Base-by-base conservation (phyloP, 768 basidiomycete genomes). In the Tulasnella sp. region DNA sequence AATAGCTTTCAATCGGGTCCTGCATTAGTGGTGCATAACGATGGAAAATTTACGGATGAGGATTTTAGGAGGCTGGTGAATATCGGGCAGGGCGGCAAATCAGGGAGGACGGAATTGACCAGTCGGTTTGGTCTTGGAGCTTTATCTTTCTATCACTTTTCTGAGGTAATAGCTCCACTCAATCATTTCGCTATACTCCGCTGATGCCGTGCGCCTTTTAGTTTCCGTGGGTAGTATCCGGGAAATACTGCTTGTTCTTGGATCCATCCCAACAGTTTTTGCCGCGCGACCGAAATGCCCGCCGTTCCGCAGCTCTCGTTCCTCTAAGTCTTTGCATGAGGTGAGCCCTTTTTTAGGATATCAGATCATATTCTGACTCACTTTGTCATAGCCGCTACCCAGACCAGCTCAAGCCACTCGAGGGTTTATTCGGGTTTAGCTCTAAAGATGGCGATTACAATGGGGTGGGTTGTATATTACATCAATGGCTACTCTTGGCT, bases 231-330 rank as follows among this genome's bases (percentile, higher is more conserved):
- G 81, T 84, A 42, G 77, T 85, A 3, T 84, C 84, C 0, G 82
- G 82, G 25, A 67, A 72, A 15, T 71, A 77, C 14, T 80, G 83
- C 5, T 29, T 84, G 58, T 86, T 88, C 70, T 77, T 89, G 29
- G 85, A 88, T 79, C 88, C 88, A 0, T 84, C 85, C 1, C 83
- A 84, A 71, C 78, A 77, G 15, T 83, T 85, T 79, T 82, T 88
- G 17, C 86, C 86, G 3, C 72, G 58, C 42, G 22, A 31, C 22
- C 25, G n/a, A 54, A 14, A 76, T 25, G 6, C 38, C n/a, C 76
- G 80, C 3, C 77, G 81, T 15, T 82, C 86, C 14, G 81, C 82
- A 80, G 80, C 79, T 86, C 85, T 71, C 72, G 81, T 71, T 6
- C 17, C 34, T 14, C 22, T 70, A 17, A 17, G 38, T 15, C 31